Evolutionary conservation across 2,329 filamentous ascomycete genomes (phyloP).

Genomic region (Torrubiella hemipterigena): DNA sequence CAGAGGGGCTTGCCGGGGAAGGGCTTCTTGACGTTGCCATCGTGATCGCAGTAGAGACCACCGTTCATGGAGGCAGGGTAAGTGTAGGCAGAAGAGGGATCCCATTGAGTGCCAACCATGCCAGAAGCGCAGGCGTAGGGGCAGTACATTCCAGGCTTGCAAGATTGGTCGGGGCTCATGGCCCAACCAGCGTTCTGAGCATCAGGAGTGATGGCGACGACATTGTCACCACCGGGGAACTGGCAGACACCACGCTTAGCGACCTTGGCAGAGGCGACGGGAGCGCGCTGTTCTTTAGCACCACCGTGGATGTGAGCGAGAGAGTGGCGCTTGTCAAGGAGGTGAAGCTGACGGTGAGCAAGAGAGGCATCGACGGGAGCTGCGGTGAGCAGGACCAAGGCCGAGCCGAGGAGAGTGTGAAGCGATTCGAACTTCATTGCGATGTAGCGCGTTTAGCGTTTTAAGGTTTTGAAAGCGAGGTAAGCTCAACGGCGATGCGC

Average conservation of each 20-base stretch:
- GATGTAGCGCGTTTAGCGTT: too few relatives aligned
- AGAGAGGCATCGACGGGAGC: slow-evolving; percentile 21
- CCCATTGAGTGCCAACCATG: slow-evolving; percentile 70
- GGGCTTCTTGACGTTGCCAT: slow-evolving; percentile 55
- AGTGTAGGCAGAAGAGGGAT: slow-evolving; percentile 54
- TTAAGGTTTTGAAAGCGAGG: too few relatives aligned
- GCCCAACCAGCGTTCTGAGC: slow-evolving; percentile 63
- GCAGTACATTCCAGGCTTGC: slow-evolving; percentile 56
- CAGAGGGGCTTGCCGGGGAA: slow-evolving; percentile 59
- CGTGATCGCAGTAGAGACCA: slow-evolving; percentile 58
- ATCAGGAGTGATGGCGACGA: slow-evolving; percentile 56
- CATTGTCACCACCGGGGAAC: slow-evolving; percentile 51
- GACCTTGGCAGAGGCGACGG: slow-evolving; percentile 18
- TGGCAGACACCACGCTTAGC: slow-evolving; percentile 47
- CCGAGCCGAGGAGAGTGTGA: slow-evolving; percentile 36
- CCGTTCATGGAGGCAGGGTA: slow-evolving; percentile 67
- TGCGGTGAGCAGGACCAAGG: slow-evolving; percentile 31
- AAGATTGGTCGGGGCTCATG: slow-evolving; percentile 63
- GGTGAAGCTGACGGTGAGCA: slow-evolving; percentile 22
- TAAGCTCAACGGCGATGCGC: too few relatives aligned
- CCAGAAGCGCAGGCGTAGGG: slow-evolving; percentile 67
- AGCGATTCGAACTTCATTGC: slow-evolving; percentile 42
- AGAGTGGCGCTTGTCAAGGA: slow-evolving; percentile 26
- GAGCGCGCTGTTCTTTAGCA: slow-evolving; percentile 8
- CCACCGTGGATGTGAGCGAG: slow-evolving; percentile 16